Evolutionary conservation across 306 rosid genomes (phyloP).

Genomic region (Hippophae gyantsensis): DNA sequence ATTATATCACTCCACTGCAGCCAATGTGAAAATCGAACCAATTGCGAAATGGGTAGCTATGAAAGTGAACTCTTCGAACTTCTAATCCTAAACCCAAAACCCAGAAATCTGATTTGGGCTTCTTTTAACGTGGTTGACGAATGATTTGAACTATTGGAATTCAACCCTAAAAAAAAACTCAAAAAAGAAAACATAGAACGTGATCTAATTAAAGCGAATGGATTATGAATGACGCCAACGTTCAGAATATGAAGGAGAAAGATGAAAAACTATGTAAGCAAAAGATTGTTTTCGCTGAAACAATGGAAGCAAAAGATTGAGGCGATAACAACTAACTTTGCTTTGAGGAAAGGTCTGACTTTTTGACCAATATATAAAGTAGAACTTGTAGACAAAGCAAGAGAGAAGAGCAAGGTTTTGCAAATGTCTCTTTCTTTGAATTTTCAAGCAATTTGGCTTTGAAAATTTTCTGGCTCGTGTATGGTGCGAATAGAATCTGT

Average conservation of each 20-base stretch:
- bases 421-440: conserved; percentile 14
- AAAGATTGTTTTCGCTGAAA: no score
- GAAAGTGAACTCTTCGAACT: not conserved
- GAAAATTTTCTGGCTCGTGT: not conserved
- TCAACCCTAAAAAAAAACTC: not conserved
- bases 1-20: not conserved
- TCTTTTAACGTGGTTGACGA: not conserved
- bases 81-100: not conserved
- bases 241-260: not conserved
- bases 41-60: not conserved
- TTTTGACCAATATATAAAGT: conserved; percentile 12
- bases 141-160: not conserved
- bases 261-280: not conserved
- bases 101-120: no score
- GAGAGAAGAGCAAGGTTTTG: not conserved
- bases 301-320: not conserved
- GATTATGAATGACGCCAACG: not conserved
- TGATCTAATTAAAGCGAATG: not conserved
- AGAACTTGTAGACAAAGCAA: conserved; percentile 21
- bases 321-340: conserved; percentile 4
- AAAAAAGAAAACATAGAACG: not conserved
- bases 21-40: not conserved
- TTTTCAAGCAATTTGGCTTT: conserved; percentile 11
- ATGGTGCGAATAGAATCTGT: not conserved
- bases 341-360: conserved; percentile 15